Conservation (phyloP, 1,284 basidiomycete genomes). For the Phlebopus sp. region DNA sequence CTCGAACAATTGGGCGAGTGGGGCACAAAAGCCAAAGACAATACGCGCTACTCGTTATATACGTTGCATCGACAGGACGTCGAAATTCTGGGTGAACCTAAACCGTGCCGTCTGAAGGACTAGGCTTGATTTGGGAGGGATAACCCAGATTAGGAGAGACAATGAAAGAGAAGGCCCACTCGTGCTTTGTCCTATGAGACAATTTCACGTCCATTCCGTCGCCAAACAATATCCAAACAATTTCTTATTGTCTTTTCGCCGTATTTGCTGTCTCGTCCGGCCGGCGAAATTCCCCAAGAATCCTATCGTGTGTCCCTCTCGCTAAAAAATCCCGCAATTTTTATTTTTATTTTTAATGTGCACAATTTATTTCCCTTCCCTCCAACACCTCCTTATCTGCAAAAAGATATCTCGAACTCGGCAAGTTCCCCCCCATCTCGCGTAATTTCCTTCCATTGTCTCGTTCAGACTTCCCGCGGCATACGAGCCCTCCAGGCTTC, state of each 20-base stretch:
- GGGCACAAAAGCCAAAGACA: slow-evolving; percentile 61
- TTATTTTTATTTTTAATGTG: slow-evolving; percentile 7
- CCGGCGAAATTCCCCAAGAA: slow-evolving; percentile 34
- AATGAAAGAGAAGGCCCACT: slow-evolving; percentile 33
- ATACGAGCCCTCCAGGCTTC: slow-evolving; percentile 7
- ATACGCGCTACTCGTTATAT: slow-evolving; percentile 60
- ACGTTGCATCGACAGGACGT: slow-evolving; percentile 34
- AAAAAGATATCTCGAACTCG: slow-evolving; percentile 32
- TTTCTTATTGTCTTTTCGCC: slow-evolving; percentile 44
- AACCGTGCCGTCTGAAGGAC: slow-evolving; percentile 19
- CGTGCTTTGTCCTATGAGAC: slow-evolving; percentile 33
- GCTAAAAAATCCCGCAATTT: slow-evolving; percentile 36
- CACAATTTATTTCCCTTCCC: slow-evolving; percentile 1
- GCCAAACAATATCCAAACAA: slow-evolving; percentile 40
- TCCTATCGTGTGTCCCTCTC: slow-evolving; percentile 22
- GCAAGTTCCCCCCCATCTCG: slow-evolving; percentile 19
- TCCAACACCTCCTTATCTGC: slow-evolving; percentile 34
- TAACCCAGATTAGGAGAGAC: slow-evolving; percentile 32
- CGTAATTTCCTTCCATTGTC: slow-evolving; percentile 30
- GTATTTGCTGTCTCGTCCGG: slow-evolving; percentile 32
- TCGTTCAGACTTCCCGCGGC: slow-evolving; percentile 29
- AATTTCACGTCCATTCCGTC: slow-evolving; percentile 42
- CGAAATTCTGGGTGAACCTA: slow-evolving; percentile 30
- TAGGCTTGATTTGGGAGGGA: slow-evolving; percentile 19
- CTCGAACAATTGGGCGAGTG: slow-evolving; percentile 62